A percentile compares a stretch with the other conserved stretches of the same genome.
phyloP scores from a whole-genome alignment of 2,329 filamentous ascomycete species.

The Trichophyton mentagrophytes region DNA sequence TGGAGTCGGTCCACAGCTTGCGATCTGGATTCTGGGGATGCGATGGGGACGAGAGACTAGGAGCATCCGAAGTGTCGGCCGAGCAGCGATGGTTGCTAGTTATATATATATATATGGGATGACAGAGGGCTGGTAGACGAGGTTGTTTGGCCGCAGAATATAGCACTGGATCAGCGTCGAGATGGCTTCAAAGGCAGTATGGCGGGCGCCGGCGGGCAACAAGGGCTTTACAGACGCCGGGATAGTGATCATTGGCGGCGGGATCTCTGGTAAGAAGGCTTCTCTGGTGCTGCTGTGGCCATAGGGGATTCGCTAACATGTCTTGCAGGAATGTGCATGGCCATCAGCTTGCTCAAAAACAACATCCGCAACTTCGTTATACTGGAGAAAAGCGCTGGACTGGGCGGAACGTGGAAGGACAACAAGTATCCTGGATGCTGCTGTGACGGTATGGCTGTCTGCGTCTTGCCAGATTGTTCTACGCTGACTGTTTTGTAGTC shows the following conservation, averaged over 20 bases:
- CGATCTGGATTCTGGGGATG: background rate
- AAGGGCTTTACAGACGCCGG: conserved; percentile 40
- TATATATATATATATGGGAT: background rate
- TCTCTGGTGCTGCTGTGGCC: background rate
- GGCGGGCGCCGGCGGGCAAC: conserved; percentile 24
- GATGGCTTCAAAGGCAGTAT: background rate
- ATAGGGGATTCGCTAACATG: background rate
- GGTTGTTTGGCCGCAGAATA: background rate
- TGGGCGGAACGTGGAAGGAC: conserved; percentile 45
- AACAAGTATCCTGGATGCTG: conserved; percentile 47
- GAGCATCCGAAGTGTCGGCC: background rate
- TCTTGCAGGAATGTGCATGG: conserved; percentile 39
- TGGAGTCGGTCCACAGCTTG: background rate
- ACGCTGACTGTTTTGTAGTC: conserved; percentile 22
- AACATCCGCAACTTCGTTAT: conserved; percentile 41
- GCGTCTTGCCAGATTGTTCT: background rate
- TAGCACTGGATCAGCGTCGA: background rate
- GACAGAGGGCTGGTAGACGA: background rate
- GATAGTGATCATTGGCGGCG: conserved; percentile 46
- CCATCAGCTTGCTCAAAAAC: conserved; percentile 46
- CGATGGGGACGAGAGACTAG: background rate
- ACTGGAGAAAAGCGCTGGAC: conserved; percentile 41
- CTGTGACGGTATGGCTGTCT: conserved; percentile 33
- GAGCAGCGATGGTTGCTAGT: background rate
- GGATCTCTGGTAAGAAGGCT: conserved; percentile 34